Evolutionary conservation across 2,329 filamentous ascomycete species (phyloP), one percentile per base, ranked within the genome.

Genomic region (Salinomyces thailandicus): DNA sequence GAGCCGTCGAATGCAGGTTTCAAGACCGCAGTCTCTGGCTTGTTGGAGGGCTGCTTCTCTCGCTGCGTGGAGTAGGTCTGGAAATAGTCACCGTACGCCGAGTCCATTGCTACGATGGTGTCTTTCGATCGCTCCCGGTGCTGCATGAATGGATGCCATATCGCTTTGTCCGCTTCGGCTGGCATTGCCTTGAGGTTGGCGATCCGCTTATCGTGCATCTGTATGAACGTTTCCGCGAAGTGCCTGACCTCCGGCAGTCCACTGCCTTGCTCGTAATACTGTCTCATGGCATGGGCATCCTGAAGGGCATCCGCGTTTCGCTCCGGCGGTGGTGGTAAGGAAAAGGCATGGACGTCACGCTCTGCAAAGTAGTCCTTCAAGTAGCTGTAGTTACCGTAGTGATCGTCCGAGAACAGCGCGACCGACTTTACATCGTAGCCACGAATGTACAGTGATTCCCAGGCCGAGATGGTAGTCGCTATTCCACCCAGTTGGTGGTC

Each of bases 81-180:
- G 57, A 91, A 93, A 53, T 76, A 77, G 51, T 89, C 83, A 5
- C 79, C 81, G 40, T 81, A 72, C 0, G 85, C 85, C 0, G 84
- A 89, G 54, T 93, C 85, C 38, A 93, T 86, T 0, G 77, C 71
- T 0, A 77, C 71, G 31, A 93, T 84, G 11, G 75, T 74, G 2
- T 75, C 60, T 4, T 73, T 59, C 0, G 66, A 63, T 46, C 84
- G 64, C 33, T 72, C 67, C 27, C 74, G 74, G 43, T 93, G 85
- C 49, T 93, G 85, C 0, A 84, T 87, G 50, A 93, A 93, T 0
- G 85, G 85, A 49, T 89, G 89, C 85, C 85, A 93, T 24, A 93
- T 85, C 2, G 66, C 66, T 7, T 70, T 55, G 37, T 76, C 66
- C 0, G 85, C 84, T 27, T 71, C 66, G 1, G 61, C 52, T 0